Conservation (phyloP, 208 protist species). For the Giardia duodenalis region DNA sequence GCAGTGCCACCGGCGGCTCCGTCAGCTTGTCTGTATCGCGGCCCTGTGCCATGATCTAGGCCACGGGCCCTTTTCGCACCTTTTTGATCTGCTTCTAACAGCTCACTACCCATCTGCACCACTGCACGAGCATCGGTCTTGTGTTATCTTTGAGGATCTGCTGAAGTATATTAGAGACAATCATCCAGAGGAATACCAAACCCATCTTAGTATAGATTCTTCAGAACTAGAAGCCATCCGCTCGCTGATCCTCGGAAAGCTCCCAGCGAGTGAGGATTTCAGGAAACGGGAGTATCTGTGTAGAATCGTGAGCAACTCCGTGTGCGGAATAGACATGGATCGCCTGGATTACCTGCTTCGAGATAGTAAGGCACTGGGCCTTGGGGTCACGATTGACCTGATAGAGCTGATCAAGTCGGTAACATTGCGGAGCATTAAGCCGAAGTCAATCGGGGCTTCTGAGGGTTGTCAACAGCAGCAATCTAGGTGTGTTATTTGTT, state of each 20-base stretch:
- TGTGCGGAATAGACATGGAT: slow-evolving; percentile 41
- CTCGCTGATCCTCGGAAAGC: not conserved
- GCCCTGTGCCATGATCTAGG: slow-evolving; percentile 50
- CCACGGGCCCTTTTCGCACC: slow-evolving; percentile 49
- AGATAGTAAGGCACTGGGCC: not conserved
- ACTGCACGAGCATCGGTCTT: not conserved
- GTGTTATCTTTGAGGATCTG: not conserved
- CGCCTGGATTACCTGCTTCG: slow-evolving; percentile 39
- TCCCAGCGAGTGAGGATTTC: not conserved
- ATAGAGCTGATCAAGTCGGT: not conserved
- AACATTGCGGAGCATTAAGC: not conserved
- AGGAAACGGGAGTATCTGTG: not conserved
- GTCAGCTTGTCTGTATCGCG: slow-evolving; percentile 36
- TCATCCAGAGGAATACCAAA: not conserved
- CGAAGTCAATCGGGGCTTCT: not conserved
- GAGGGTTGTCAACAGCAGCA: too few relatives aligned
- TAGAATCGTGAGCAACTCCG: slow-evolving; percentile 35
- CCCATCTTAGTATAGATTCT: not conserved
- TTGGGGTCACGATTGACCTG: not conserved
- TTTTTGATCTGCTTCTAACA: slow-evolving; percentile 36
- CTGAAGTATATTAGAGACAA: not conserved
- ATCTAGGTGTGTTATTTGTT: not conserved
- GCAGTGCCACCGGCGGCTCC: not conserved
- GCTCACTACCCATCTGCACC: not conserved
- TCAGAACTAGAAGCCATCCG: not conserved